Base-by-base conservation (phyloP, 345 rosid species). In the Bruguiera parviflora region DNA sequence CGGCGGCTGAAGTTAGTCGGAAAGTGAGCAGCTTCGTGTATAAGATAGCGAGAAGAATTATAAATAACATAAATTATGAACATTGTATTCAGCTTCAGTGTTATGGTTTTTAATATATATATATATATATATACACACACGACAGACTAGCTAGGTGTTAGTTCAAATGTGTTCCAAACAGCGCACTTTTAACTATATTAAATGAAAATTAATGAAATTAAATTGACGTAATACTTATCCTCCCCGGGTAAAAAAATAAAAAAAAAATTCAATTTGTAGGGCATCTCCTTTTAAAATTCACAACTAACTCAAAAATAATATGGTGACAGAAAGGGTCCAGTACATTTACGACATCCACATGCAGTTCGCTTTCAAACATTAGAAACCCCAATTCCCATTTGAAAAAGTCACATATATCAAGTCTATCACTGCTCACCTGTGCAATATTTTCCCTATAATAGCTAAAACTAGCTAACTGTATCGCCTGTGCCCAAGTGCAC, bases 301-400 rank as follows among this genome's bases (percentile, higher is more conserved):
- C 59, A 10, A 3, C 18, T 10, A 10, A 56, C 18, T 18, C 16
- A 22, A 8, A 33, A 8, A 0, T 22, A 46, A 51, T 8, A 3
- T 5, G 67, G n/a, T 20, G 68, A 31, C 43, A 65, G 2, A 49
- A 15, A 58, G 21, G 83, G 79, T 58, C 83, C 74, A 24, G 39
- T 11, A 64, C 78, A 76, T 66, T 78, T 68, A 76, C 71, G 53
- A 64, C 81, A 28, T 58, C 67, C 87, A 84, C 84, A 74, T 79
- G 84, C 71, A 56, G 56, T 61, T 83, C 66, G 77, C 65, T 83
- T 70, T 77, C 82, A 55, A 9, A 24, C 33, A 63, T 37, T 16
- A 8, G 65, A 37, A 64, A 61, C 64, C 18, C 43, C 27, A 3
- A 47, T 73, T 71, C 13, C 55, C 58, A 9, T 53, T 73, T 73